phyloP scores from a whole-genome alignment of 306 rosid species.

The Abrus precatorius region DNA sequence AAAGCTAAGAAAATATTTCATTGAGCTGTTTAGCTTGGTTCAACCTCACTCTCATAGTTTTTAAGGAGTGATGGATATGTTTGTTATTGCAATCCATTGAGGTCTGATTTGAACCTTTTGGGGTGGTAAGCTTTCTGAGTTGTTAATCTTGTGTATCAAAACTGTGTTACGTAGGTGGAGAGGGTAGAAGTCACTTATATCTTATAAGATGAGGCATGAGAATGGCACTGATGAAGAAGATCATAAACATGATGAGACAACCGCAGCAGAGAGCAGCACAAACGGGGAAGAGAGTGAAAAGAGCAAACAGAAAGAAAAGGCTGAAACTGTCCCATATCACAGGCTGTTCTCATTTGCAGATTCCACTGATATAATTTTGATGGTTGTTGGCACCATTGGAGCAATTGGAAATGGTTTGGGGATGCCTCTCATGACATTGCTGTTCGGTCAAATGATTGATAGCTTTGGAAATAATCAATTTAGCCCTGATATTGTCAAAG shows the following conservation, averaged over 20 bases:
- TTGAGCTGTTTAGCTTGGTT: not conserved
- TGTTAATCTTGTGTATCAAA: not conserved
- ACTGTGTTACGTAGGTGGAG: constrained; percentile 41
- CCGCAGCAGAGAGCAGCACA: constrained; percentile 34
- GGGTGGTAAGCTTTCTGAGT: constrained; percentile 26
- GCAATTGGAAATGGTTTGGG: constrained; percentile 57
- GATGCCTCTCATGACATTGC: constrained; percentile 53
- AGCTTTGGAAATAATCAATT: constrained; percentile 47
- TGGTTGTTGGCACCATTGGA: constrained; percentile 55
- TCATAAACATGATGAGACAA: constrained; percentile 34
- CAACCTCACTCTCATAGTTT: not conserved
- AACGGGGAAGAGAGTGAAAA: constrained; percentile 44
- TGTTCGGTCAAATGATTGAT: constrained; percentile 52
- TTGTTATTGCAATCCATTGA: not conserved
- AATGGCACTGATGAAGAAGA: constrained; percentile 41
- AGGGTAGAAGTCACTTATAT: not conserved
- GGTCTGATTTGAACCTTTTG: constrained; percentile 2
- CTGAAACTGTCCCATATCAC: constrained; percentile 57
- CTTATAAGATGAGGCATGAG: constrained; percentile 55
- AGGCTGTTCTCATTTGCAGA: constrained; percentile 81
- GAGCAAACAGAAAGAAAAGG: constrained; percentile 47
- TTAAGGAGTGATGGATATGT: no score
- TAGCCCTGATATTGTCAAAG: not conserved
- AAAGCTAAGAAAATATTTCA: not conserved
- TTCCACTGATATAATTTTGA: constrained; percentile 55